Evolutionary conservation across 169 alveolate species (phyloP), one percentile per base, ranked within the genome.

Genomic region (Amoebophrya sp.): DNA sequence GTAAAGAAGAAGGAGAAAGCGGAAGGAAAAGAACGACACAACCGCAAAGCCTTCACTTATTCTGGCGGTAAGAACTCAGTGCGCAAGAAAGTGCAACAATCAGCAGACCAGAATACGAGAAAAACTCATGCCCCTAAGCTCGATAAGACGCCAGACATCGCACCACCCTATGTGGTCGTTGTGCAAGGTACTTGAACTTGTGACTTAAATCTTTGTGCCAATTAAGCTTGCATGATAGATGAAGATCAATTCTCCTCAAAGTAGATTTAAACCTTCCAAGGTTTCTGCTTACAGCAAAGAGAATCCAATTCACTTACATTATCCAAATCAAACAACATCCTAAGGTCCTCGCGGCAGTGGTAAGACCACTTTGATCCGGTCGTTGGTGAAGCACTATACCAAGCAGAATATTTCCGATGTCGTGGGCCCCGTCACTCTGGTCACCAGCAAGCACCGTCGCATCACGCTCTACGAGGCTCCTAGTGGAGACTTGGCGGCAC

Each of bases 401-500:
- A 97, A 95, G 93, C 97, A 97, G 91, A 95, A 95, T 29, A 93
- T 96, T 29, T 78, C 92, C 77, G 93, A 92, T 89, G 94, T 97
- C 23, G 91, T 93, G 29, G 99, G 99, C 3, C 97, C 99, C 78
- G 97, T 99, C 54, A 98, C 99, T 0, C 94, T 99, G 89, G 98
- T 98, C 92, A 97, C 99, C 41, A 96, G 97, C 83, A 97, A 98
- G 94, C 95, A 96, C 89, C 97, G 99, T 40, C 96, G 99, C 92
- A 92, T 98, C 89, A 98, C 99, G 76, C 96, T 99, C 92, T 94
- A 97, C 41, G 99, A 99, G 95, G 98, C 99, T 90, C 98, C 99
- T 3, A 96, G 95, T 89, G 96, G 96, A 83, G 99, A 98, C 91
- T 97, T 98, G 93, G 94, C 96, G 29, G 97, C 97, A 77, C 98